Conservation (phyloP, 2,329 filamentous ascomycete species). For the Teratosphaeria viscida region DNA sequence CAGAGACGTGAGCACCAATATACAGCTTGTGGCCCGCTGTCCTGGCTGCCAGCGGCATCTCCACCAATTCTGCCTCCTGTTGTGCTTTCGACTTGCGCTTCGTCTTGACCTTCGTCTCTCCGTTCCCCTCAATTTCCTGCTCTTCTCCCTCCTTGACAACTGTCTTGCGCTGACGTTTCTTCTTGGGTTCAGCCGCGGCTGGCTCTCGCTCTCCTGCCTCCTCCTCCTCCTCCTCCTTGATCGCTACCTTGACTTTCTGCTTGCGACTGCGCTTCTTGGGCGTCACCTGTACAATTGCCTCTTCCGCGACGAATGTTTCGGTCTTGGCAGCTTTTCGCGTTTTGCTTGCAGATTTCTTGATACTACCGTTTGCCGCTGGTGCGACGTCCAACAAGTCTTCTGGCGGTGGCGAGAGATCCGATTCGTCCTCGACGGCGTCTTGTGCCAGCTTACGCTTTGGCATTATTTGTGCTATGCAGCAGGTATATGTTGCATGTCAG, state of each 20-base stretch:
- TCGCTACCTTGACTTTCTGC: constrained; percentile 6
- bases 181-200: constrained; percentile 4
- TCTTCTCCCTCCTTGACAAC: constrained; percentile 8
- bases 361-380: neutral
- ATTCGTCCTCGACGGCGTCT: constrained; percentile 6
- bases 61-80: constrained; percentile 45
- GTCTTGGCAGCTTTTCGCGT: constrained; percentile 11
- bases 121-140: neutral
- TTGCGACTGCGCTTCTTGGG: constrained; percentile 1
- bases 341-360: constrained; percentile 6
- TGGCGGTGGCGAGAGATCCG: constrained; percentile 13
- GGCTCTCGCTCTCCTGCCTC: neutral
- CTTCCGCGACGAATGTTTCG: neutral
- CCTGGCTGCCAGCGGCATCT: constrained; percentile 57
- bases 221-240: constrained; percentile 3
- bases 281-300: neutral
- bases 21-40: constrained; percentile 67
- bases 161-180: constrained; percentile 6
- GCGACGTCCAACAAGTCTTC: constrained; percentile 5
- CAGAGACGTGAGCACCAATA: constrained; percentile 86
- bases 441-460: constrained; percentile 15
- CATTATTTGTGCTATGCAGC: constrained; percentile 11
- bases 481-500: neutral
- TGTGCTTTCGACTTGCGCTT: constrained; percentile 45
- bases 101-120: constrained; percentile 8